These are phyloP conservation scores for Acanthamoeba lenticulata DNA, from an alignment of 208 protist species.

Conservation along the genomic window DNA sequence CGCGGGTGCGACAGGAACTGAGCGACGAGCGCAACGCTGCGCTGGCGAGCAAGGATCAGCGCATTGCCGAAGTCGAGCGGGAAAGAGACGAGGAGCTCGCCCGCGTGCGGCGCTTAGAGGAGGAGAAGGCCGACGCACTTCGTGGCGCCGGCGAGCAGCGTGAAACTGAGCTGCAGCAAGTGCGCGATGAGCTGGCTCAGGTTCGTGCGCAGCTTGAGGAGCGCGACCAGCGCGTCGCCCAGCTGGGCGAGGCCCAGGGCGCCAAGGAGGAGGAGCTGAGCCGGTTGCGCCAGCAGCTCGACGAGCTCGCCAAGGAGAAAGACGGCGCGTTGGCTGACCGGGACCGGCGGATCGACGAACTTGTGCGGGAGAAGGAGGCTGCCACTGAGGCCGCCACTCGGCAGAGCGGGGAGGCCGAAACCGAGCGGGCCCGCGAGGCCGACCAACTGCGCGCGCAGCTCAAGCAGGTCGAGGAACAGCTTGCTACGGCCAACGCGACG, in stretches of 20 bases:
- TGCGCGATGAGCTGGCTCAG: not conserved
- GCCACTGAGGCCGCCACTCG: not conserved
- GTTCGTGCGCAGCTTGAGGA: not conserved
- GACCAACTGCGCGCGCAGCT: not conserved
- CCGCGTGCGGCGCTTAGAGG: not conserved
- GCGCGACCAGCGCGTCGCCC: not conserved
- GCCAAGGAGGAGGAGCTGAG: not conserved
- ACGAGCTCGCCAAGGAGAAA: not conserved
- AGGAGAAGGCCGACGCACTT: not conserved
- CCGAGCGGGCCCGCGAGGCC: not conserved
- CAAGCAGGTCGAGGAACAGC: not conserved
- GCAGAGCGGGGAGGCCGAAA: not conserved
- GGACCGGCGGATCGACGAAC: not conserved
- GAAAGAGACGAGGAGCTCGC: not conserved
- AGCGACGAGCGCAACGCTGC: not conserved
- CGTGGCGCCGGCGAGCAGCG: not conserved
- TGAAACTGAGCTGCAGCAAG: not conserved
- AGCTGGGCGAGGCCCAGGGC: not conserved
- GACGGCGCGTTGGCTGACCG: not conserved
- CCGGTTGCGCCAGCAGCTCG: not conserved
- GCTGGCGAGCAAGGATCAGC: not conserved
- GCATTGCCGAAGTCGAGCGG: not conserved
- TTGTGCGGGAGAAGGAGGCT: not conserved
- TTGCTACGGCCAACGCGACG: not conserved
- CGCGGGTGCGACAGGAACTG: not conserved